A percentile compares a stretch with the other conserved stretches of the same genome.
phyloP scores from a whole-genome alignment of 139 green algal genomes.

The Coccomyxa sp. region DNA sequence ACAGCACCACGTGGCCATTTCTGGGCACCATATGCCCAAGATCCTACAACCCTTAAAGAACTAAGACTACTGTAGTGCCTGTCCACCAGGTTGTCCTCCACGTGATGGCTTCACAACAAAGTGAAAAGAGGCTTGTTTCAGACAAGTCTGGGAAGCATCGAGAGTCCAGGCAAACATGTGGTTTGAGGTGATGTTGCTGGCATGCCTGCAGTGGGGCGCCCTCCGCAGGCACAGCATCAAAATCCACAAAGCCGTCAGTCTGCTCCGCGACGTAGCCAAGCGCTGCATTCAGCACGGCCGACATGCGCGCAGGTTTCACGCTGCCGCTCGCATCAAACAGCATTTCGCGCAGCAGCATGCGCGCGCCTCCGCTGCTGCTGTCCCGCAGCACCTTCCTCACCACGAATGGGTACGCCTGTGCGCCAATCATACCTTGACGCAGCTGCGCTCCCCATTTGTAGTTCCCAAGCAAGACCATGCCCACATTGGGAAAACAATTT shows the following conservation, averaged over 20 bases:
- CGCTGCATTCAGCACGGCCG: constrained; percentile 70
- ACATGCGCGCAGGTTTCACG: constrained; percentile 56
- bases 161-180: no score
- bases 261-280: constrained; percentile 65
- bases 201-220: constrained; percentile 53
- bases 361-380: constrained; percentile 36
- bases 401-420: constrained; percentile 80
- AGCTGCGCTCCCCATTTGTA: not conserved
- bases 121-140: no score
- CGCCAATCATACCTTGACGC: not conserved
- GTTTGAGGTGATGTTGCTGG: not conserved
- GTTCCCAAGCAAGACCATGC: no score
- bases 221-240: constrained; percentile 68
- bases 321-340: constrained; percentile 49
- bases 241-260: constrained; percentile 65
- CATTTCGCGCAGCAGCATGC: constrained; percentile 59
- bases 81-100: not conserved
- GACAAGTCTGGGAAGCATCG: no score
- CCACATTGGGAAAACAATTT: no score
- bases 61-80: not conserved
- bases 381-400: constrained; percentile 66
- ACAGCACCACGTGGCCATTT: not conserved
- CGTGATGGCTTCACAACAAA: not conserved
- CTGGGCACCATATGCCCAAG: not conserved
- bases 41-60: not conserved